Evolutionary conservation across 164 flowering plant genomes (phyloP), one percentile per base, ranked within the genome.

Genomic region (Brasenia schreberi): DNA sequence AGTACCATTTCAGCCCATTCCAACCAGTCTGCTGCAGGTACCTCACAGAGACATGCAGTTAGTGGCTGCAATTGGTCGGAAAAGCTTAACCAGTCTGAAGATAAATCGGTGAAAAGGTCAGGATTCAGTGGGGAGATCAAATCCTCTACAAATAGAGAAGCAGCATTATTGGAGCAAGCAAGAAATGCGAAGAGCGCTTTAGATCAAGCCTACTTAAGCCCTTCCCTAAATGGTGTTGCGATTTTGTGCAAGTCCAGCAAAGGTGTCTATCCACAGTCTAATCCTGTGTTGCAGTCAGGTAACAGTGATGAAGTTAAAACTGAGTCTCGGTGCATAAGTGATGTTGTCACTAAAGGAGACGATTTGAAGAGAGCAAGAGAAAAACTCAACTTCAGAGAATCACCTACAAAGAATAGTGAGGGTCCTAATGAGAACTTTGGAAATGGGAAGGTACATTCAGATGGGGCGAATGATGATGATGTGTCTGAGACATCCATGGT

Each of bases 401-500:
- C 72, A 12, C 69, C 63, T 63, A 72, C 27, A 61, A 76, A 77
- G 53, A 64, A 59, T 63, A 58, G 61, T 68, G 68, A 67, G 65
- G 69, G 68, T 69, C 78, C 73, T 39, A 62, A 66, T 59, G 75
- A 69, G 67, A 66, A 65, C 68, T 7, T 12, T 7, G 7, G 11
- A 45, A 45, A 45, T 12, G 12, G 53, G 12, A 45, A 45, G 7
- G 53, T 65, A 16, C 76, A 74, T 39, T 45, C 52, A 16, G 80
- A 45, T 63, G 74, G 60, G 65, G 82, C 74, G 7, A 70, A 71
- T 68, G 71, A 67, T 59, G 86, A 88, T 73, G 82, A 80, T 74
- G 77, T 69, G 64, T 87, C 85, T 12, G 86, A 84, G 60, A 75
- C 79, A 43, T 84, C 87, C 67, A 74, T 79, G 69, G 77, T 81